Conservation (phyloP, 2,329 filamentous ascomycete species). For the Plenodomus tracheiphilus region DNA sequence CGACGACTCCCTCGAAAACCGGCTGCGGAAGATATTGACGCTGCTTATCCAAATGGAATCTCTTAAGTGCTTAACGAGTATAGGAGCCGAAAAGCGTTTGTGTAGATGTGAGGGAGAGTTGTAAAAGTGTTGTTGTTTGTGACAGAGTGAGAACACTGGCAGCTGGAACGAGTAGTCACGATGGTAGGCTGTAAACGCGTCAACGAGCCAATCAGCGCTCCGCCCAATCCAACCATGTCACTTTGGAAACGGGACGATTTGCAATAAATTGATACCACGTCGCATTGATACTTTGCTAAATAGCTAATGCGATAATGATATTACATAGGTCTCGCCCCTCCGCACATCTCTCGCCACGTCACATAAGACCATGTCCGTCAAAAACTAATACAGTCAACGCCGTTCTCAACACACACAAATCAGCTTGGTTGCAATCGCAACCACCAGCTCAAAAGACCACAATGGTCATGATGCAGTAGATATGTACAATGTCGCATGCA, state of each 20-base stretch:
- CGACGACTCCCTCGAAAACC: no score
- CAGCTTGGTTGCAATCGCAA: slow-evolving; percentile 22
- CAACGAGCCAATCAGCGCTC: slow-evolving; percentile 33
- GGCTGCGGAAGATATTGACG: no score
- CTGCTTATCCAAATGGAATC: no score
- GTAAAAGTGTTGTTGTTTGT: background rate
- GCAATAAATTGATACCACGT: slow-evolving; percentile 9
- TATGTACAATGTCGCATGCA: slow-evolving; percentile 39
- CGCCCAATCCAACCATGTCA: slow-evolving; percentile 16
- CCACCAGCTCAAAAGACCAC: slow-evolving; percentile 15
- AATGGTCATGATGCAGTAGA: slow-evolving; percentile 28
- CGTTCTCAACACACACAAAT: slow-evolving; percentile 14
- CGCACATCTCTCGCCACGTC: slow-evolving; percentile 16
- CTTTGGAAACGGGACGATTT: slow-evolving; percentile 4
- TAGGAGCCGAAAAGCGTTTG: no score
- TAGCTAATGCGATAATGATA: slow-evolving; percentile 34
- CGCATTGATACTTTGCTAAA: slow-evolving; percentile 20
- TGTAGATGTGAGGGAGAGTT: background rate
- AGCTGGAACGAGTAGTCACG: no score
- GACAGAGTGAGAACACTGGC: slow-evolving; percentile 7
- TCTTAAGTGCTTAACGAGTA: no score
- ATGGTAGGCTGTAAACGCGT: slow-evolving; percentile 14
- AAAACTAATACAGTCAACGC: slow-evolving; percentile 24
- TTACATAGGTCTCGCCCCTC: slow-evolving; percentile 16
- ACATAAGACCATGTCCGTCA: slow-evolving; percentile 21